Conservation (phyloP, 345 rosid species). For the Odontarrhena argentea region DNA sequence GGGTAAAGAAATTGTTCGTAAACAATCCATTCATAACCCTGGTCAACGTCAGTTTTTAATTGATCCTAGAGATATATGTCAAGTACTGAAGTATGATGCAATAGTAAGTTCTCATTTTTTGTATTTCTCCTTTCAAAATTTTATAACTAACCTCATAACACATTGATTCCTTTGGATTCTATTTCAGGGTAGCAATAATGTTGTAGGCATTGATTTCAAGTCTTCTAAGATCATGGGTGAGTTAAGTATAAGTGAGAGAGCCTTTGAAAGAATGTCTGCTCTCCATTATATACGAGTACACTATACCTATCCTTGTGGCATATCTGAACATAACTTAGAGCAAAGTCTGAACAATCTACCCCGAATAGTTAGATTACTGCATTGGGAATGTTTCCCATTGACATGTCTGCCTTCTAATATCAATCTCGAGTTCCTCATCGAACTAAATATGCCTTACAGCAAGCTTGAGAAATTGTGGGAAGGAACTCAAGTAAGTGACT, state of each 20-base stretch:
- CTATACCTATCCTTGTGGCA: no score
- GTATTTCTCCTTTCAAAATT: no score
- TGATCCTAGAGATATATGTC: slow-evolving; percentile 27
- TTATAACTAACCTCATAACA: no score
- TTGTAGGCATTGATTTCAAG: no score
- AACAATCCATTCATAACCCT: slow-evolving; percentile 29
- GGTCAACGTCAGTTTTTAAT: slow-evolving; percentile 34
- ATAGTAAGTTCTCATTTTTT: slow-evolving; percentile 24
- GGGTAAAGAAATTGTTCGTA: slow-evolving; percentile 35
- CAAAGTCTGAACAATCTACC: no score
- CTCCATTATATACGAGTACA: no score
- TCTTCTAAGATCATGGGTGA: no score
- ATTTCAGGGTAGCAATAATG: no score
- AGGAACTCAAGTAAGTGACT: slow-evolving; percentile 31
- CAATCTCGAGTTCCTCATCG: slow-evolving; percentile 16
- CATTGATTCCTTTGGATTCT: no score
- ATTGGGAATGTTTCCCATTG: slow-evolving; percentile 25
- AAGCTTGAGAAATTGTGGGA: slow-evolving; percentile 33
- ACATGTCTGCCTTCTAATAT: slow-evolving; percentile 29
- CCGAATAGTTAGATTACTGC: slow-evolving; percentile 17
- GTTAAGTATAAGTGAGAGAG: no score
- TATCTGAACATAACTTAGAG: no score
- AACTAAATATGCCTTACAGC: not conserved
- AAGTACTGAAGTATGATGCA: slow-evolving; percentile 6
- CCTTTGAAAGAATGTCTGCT: no score